Evolutionary conservation across 2,329 filamentous ascomycete species (phyloP), one percentile per base, ranked within the genome.

Genomic region (Fusarium sp.): DNA sequence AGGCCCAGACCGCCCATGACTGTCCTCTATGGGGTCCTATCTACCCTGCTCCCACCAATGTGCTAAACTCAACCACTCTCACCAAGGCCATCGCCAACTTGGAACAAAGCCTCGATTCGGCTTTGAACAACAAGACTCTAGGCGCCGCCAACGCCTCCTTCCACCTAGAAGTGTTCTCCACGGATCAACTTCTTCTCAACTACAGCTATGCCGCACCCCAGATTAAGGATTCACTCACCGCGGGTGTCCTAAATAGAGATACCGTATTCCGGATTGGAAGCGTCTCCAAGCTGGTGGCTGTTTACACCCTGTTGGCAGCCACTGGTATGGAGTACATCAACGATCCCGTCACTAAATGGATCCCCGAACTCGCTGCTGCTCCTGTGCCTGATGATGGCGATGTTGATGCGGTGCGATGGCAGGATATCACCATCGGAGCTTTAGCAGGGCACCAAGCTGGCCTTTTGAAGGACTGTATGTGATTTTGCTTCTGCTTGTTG

Each of bases 271-370:
- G 68, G 1, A 29, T 70, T 1, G 68, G 68, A 4, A 70, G 68
- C 22, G 35, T 70, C 3, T 66, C 67, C 0, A 70, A 70, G 3
- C 16, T 70, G 4, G 20, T 70, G 1, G 57, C 56, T 0, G 68
- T 70, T 3, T 70, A 70, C 6, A 37, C 54, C 1, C 22, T 70
- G 0, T 42, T 70, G 4, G 45, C 38, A 0, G 56, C 69, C 14
- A 63, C 65, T 2, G 68, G 67, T 5, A 57, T 66, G 56, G 45
- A 61, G 7, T 22, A 7, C 11, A 66, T 70, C 27, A 34, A 35
- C 8, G 68, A 70, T 8, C 62, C 62, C 0, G 67, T 70, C 1
- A 70, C 67, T 0, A 70, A 62, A 58, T 70, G 67, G 68, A 34
- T 70, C 1, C 68, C 66, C 40, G 68, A 70, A 5, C 56, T 70